phyloP scores from a whole-genome alignment of 495 filamentous ascomycete species.

The Lentithecium fluviatile region DNA sequence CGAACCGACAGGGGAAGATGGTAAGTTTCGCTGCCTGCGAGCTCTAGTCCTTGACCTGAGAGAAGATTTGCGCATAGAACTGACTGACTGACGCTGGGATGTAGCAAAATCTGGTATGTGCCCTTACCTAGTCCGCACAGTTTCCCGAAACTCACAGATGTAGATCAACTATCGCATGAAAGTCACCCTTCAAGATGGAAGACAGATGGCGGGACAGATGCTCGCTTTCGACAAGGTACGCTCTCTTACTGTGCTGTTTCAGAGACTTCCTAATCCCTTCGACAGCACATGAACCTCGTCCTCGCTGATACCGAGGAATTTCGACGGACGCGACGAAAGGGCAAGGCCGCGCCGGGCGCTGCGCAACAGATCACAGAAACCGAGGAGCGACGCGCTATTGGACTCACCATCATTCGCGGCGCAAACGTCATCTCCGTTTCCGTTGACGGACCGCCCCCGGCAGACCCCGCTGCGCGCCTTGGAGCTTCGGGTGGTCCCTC shows the following conservation, averaged over 20 bases:
- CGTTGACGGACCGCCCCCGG: conserved; percentile 93
- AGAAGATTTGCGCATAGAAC: conserved; percentile 57
- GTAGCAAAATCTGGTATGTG: conserved; percentile 95
- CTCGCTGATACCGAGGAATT: conserved; percentile 99
- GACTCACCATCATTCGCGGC: conserved; percentile 91
- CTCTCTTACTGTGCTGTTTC: background rate
- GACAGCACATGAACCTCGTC: conserved; percentile 97
- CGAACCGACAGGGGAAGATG: conserved; percentile 98
- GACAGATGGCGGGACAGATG: conserved; percentile 97
- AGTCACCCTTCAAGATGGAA: conserved; percentile 90
- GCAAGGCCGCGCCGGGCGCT: conserved; percentile 64
- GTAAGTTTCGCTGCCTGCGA: conserved; percentile 58
- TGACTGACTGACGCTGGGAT: conserved; percentile 62
- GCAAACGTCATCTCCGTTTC: conserved; percentile 90
- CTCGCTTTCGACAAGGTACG: conserved; percentile 93
- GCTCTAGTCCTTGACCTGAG: conserved; percentile 36
- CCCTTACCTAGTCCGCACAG: background rate
- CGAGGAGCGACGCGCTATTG: conserved; percentile 94
- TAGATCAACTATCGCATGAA: conserved; percentile 99
- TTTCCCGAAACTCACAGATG: conserved; percentile 38
- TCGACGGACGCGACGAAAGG: conserved; percentile 87
- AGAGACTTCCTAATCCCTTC: conserved; percentile 1
- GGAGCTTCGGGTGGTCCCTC: conserved; percentile 68
- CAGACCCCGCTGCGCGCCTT: conserved; percentile 86
- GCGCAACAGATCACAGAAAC: conserved; percentile 67